Conservation (phyloP, 2,329 filamentous ascomycete genomes). For the Botrytis galanthina region DNA sequence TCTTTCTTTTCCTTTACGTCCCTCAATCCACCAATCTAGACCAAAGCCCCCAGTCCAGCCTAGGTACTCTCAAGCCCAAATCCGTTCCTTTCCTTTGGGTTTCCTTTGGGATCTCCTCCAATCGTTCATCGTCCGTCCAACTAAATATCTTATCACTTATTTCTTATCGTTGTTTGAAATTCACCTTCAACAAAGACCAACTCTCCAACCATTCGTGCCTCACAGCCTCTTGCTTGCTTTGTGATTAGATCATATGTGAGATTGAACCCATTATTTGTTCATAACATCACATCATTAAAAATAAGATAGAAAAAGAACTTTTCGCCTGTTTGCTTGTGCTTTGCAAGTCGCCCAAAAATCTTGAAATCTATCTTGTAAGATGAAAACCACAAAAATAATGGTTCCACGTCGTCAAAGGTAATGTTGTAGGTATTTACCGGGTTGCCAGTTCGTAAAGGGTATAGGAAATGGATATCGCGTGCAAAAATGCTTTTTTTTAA, state of each 20-base stretch:
- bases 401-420: conserved; percentile 35
- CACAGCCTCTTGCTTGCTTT: conserved; percentile 24
- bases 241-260: conserved; percentile 26
- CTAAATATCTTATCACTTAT: background rate
- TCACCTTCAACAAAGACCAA: conserved; percentile 35
- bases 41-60: background rate
- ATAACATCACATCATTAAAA: conserved; percentile 21
- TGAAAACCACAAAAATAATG: conserved; percentile 20
- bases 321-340: conserved; percentile 9
- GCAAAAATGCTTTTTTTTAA: conserved; percentile 34
- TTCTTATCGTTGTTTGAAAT: conserved; percentile 30
- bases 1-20: conserved; percentile 18
- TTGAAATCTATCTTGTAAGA: conserved; percentile 19
- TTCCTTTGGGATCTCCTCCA: background rate
- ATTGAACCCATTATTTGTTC: conserved; percentile 15
- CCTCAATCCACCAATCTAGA: conserved; percentile 31
- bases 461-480: conserved; percentile 37
- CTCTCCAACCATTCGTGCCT: conserved; percentile 26
- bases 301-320: conserved; percentile 16
- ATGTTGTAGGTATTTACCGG: conserved; percentile 37
- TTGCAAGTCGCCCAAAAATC: conserved; percentile 12
- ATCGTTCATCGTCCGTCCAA: conserved; percentile 8
- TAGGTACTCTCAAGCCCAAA: background rate
- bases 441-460: conserved; percentile 38
- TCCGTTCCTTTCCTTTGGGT: background rate